These are phyloP conservation scores for Melanomma pulvis-pyrius DNA, from an alignment of 495 filamentous ascomycete species.

Conservation along the genomic window DNA sequence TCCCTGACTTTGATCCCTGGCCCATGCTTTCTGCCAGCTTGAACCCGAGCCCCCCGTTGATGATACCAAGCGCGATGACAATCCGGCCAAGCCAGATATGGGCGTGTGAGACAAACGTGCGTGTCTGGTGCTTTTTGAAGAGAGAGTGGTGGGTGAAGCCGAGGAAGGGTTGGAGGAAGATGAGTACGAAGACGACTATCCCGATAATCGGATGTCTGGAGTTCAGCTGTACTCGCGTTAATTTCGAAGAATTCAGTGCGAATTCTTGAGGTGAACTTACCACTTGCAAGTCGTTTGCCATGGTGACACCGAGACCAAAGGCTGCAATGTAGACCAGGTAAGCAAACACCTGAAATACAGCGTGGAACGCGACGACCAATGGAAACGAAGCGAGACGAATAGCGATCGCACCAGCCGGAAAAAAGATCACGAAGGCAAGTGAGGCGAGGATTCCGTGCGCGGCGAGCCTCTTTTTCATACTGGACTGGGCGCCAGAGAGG, in stretches of 20 bases:
- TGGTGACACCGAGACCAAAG: constrained; percentile 44
- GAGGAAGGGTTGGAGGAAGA: constrained; percentile 47
- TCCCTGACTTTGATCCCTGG: constrained; percentile 14
- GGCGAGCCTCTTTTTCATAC: constrained; percentile 35
- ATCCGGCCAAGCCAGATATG: constrained; percentile 47
- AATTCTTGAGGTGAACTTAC: constrained; percentile 23
- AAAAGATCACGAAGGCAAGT: constrained; percentile 49
- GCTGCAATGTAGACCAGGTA: constrained; percentile 45
- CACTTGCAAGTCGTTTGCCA: constrained; percentile 39
- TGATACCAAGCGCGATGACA: constrained; percentile 46
- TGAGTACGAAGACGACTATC: constrained; percentile 42
- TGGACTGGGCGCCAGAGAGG: not conserved
- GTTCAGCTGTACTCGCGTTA: constrained; percentile 19
- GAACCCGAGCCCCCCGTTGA: constrained; percentile 48
- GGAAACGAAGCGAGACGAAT: constrained; percentile 50
- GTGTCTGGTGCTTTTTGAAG: constrained; percentile 45
- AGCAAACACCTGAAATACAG: constrained; percentile 43
- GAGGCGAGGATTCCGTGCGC: constrained; percentile 46
- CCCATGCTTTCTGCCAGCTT: constrained; percentile 35
- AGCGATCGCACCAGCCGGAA: constrained; percentile 52
- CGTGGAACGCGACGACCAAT: constrained; percentile 47
- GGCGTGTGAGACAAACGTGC: constrained; percentile 45
- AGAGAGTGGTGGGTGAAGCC: constrained; percentile 44
- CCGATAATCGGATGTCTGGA: constrained; percentile 46
- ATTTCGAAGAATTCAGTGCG: not conserved